Base-by-base conservation (phyloP, 129 eudicot genomes). In the Saposhnikovia divaricata region DNA sequence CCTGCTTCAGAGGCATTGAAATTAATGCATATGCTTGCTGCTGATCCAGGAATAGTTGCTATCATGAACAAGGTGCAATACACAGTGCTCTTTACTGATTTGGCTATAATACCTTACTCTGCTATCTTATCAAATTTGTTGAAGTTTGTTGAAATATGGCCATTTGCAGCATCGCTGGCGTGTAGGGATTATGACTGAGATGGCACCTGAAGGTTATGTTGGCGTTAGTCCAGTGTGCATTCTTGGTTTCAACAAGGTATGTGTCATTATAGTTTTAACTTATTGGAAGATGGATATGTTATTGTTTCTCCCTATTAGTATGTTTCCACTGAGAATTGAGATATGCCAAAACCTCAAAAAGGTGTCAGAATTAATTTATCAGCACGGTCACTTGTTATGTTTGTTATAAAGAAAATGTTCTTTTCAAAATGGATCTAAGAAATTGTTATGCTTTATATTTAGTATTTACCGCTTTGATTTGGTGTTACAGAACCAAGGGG, bases 201-300 rank as follows among this genome's bases (percentile, higher is more conserved):
- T 94, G 98, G 98, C 98, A 71, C 98, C 98, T 0, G 90, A 87
- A 84, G 98, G 98, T 80, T 90, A 94, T 82, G 98, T 94, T 80
- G 98, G 98, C 61, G 88, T 92, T 28, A 90, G 93, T 80, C 97
- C 98, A 15, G 84, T 87, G 83, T 94, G 98, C 87, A 81, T 94
- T 66, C 98, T 94, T 82, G 98, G 98, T 86, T 75, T 94, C 65
- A 94, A 94, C 90, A 89, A 92, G 93, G 98, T 94, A 85, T 65
- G 74, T 4, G 44, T 63, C 79, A 34, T 43, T 39, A 74, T 71
- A 42, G 9, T 23, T 59, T 7, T 25, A 2, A 61, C 15, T 43
- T 74, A 19, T 39, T 39, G 59, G 77, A 79, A 76, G 72, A 45
- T 14, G 25, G 19, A 43, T 3, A n/a, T 10, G 48, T 61, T 61